Conservation (phyloP, 1,284 basidiomycete species). For the Anthracocystis walkeri region DNA sequence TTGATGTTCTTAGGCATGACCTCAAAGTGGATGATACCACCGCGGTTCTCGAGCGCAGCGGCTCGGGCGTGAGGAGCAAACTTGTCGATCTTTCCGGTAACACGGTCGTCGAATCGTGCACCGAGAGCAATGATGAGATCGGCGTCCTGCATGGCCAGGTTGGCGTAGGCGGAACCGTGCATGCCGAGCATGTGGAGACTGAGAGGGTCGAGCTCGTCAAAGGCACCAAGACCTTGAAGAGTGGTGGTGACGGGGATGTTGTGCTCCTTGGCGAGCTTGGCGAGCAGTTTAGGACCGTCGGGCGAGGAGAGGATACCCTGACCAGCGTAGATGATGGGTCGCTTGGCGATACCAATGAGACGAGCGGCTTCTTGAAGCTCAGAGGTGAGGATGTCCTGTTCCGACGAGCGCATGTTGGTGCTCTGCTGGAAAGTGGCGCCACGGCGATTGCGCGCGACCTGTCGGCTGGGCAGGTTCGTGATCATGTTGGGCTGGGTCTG, state of each 20-base stretch:
- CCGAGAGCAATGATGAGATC: slow-evolving; percentile 98
- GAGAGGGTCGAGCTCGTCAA: slow-evolving; percentile 85
- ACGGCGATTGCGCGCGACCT: slow-evolving; percentile 57
- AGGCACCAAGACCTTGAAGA: slow-evolving; percentile 92
- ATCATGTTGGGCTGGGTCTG: slow-evolving; percentile 83
- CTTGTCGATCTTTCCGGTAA: slow-evolving; percentile 88
- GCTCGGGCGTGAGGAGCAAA: slow-evolving; percentile 92
- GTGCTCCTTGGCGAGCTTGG: slow-evolving; percentile 82
- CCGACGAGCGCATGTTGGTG: slow-evolving; percentile 31
- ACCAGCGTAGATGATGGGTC: slow-evolving; percentile 93
- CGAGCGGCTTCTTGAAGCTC: slow-evolving; percentile 88
- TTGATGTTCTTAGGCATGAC: slow-evolving; percentile 99
- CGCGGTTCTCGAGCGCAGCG: slow-evolving; percentile 85
- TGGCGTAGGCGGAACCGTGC: slow-evolving; percentile 98
- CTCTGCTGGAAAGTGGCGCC: slow-evolving; percentile 42
- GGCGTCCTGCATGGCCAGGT: slow-evolving; percentile 95
- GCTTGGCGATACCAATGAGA: slow-evolving; percentile 90
- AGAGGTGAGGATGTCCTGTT: slow-evolving; percentile 42
- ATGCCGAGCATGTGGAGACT: slow-evolving; percentile 98
- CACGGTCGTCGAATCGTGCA: slow-evolving; percentile 96
- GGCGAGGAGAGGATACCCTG: slow-evolving; percentile 87
- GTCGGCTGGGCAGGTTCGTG: slow-evolving; percentile 62
- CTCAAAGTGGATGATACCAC: slow-evolving; percentile 99
- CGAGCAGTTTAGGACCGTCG: slow-evolving; percentile 85
- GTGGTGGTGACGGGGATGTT: slow-evolving; percentile 98